A percentile compares a stretch with the other conserved stretches of the same genome.
Conservation (phyloP, 1,284 basidiomycete species). For the Paramarasmius palmivorus region DNA sequence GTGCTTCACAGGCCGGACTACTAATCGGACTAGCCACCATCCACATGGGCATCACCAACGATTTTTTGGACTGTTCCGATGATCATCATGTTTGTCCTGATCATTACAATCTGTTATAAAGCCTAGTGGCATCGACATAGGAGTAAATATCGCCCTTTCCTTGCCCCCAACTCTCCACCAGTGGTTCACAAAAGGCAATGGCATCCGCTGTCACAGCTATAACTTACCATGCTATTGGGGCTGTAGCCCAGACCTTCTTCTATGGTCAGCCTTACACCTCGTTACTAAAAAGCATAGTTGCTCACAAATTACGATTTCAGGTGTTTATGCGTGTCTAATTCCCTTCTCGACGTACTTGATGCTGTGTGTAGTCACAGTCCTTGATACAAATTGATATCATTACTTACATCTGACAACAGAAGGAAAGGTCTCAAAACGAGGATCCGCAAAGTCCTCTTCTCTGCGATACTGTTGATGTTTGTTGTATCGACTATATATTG, state of each 20-base stretch:
- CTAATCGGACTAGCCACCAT: too few species aligned
- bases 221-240: not conserved
- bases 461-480: constrained; percentile 8
- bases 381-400: not conserved
- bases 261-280: not conserved
- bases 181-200: too few species aligned
- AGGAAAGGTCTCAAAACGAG: not conserved
- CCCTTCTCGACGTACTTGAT: not conserved
- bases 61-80: too few species aligned
- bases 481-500: not conserved
- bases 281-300: too few species aligned
- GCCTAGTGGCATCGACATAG: too few species aligned
- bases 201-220: too few species aligned
- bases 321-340: not conserved
- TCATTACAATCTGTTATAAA: too few species aligned
- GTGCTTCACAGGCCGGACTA: too few species aligned
- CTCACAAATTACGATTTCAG: not conserved
- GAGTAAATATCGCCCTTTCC: too few species aligned
- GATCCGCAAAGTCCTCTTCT: not conserved
- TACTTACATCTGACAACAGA: not conserved
- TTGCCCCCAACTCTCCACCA: too few species aligned
- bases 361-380: not conserved
- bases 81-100: too few species aligned
- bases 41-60: too few species aligned
- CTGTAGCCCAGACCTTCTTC: not conserved